Evolutionary conservation across 2,329 filamentous ascomycete species (phyloP).

Genomic region (Lachnellula arida): DNA sequence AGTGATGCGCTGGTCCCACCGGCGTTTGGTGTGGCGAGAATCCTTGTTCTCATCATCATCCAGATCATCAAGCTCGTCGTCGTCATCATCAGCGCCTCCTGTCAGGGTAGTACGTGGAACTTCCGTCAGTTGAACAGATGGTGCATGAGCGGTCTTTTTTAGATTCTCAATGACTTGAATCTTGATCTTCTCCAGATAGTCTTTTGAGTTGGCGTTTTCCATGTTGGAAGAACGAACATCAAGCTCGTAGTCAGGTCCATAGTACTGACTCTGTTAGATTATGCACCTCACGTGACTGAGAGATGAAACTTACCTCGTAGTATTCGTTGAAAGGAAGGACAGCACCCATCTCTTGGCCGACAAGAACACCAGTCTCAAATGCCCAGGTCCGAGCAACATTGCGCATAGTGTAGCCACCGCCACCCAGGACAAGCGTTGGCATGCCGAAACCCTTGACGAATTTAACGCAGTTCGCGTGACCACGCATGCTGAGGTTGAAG

Average conservation of each 20-base stretch:
- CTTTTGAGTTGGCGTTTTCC: conserved; percentile 82
- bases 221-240: conserved; percentile 86
- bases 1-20: conserved; percentile 73
- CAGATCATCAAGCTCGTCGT: conserved; percentile 60
- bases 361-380: conserved; percentile 87
- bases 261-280: conserved; percentile 56
- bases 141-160: conserved; percentile 76
- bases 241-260: conserved; percentile 83
- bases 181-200: conserved; percentile 79
- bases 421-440: conserved; percentile 88
- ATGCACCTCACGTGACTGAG: conserved; percentile 36
- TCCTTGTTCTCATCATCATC: conserved; percentile 88
- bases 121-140: conserved; percentile 88
- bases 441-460: conserved; percentile 83
- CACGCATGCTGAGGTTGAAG: conserved; percentile 96
- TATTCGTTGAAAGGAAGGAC: conserved; percentile 96
- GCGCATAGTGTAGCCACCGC: conserved; percentile 93
- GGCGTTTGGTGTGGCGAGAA: conserved; percentile 71
- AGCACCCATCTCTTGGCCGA: conserved; percentile 74
- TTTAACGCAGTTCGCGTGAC: conserved; percentile 89
- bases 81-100: conserved; percentile 62
- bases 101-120: conserved; percentile 58
- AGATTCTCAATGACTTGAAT: conserved; percentile 81
- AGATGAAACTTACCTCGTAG: conserved; percentile 62
- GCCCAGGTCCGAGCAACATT: conserved; percentile 98